Base-by-base conservation (phyloP, 345 rosid genomes). In the Anastatica hierochuntica region DNA sequence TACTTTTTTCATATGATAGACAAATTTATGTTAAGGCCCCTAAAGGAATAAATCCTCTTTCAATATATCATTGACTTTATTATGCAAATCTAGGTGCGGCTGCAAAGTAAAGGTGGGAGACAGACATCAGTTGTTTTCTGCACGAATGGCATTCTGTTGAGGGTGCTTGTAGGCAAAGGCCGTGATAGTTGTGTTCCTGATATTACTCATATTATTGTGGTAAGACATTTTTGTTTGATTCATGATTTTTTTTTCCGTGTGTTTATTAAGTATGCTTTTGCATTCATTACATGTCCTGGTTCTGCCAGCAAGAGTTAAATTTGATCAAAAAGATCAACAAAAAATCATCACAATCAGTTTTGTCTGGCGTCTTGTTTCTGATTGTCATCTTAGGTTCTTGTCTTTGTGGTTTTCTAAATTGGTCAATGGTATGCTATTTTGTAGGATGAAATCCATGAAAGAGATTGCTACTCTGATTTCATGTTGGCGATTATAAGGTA, bases 371-470 rank as follows among this genome's bases (percentile, higher is more conserved):
- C 41, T 61, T 43, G n/a, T 24, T 21, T 21, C 13, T 36, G 46
- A 36, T 53, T 8, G 24, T 53, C 29, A 45, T 38, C 35, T 37
- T 38, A 21, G 49, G 55, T 19, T 46, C 5, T 14, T 14, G 10
- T 27, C 13, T 11, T 41, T 50, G 34, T 43, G 50, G 43, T 43
- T 38, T 34, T 56, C 14, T 59, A 47, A 29, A 14, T 41, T 54
- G 59, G 56, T n/a, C 23, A 53, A 12, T 70, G 40, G 47, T 37
- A 33, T 72, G 56, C 66, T 62, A 46, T 8, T 67, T 71, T 72
- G 72, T 63, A 92, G 98, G 98, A 92, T 73, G 98, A 92, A 78
- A 79, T 92, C 64, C 98, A 92, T 66, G 98, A 92, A 75, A 85
- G 98, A 70, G 96, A 92, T 72, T 75, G 84, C 75, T 84, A 73